phyloP scores from a whole-genome alignment of 768 basidiomycete genomes.

The Agaricus subrufescens region DNA sequence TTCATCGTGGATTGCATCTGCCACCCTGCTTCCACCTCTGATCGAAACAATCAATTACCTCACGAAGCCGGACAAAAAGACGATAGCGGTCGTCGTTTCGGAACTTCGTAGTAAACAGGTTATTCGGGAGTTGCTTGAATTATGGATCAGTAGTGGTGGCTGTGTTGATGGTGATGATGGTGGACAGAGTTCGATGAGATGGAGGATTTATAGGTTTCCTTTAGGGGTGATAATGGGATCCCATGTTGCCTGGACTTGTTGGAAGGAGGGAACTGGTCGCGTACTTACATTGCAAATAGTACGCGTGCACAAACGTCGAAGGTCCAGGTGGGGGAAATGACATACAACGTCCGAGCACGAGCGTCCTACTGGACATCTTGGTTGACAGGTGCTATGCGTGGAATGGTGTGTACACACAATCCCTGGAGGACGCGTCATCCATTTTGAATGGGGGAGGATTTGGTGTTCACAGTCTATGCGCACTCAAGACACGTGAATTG shows the following conservation, averaged over 20 bases:
- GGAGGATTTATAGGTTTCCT: constrained; percentile 38
- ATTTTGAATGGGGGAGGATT: too few relatives aligned
- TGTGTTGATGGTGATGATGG: too few relatives aligned
- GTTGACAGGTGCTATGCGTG: too few relatives aligned
- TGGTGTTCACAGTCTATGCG: too few relatives aligned
- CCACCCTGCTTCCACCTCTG: constrained; percentile 66
- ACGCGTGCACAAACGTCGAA: too few relatives aligned
- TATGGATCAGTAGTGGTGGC: constrained; percentile 41
- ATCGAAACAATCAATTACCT: constrained; percentile 59
- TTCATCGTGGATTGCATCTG: constrained; percentile 78
- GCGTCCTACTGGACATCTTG: too few relatives aligned
- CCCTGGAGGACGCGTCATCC: too few relatives aligned
- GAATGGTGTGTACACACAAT: too few relatives aligned
- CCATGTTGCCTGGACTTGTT: constrained; percentile 64
- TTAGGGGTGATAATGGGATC: constrained; percentile 49
- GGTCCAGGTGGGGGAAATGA: too few relatives aligned
- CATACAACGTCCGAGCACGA: too few relatives aligned
- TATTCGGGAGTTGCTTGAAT: constrained; percentile 60
- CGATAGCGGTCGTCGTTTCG: constrained; percentile 59
- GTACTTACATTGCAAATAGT: too few relatives aligned
- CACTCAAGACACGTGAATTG: too few relatives aligned
- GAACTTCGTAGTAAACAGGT: constrained; percentile 79
- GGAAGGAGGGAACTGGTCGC: constrained; percentile 18
- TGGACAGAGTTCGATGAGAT: constrained; percentile 24
- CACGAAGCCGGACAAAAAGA: constrained; percentile 35